These are phyloP conservation scores for Coemansia pectinata DNA, from an alignment of 192 early-diverging fungal genomes.

Conservation along the genomic window DNA sequence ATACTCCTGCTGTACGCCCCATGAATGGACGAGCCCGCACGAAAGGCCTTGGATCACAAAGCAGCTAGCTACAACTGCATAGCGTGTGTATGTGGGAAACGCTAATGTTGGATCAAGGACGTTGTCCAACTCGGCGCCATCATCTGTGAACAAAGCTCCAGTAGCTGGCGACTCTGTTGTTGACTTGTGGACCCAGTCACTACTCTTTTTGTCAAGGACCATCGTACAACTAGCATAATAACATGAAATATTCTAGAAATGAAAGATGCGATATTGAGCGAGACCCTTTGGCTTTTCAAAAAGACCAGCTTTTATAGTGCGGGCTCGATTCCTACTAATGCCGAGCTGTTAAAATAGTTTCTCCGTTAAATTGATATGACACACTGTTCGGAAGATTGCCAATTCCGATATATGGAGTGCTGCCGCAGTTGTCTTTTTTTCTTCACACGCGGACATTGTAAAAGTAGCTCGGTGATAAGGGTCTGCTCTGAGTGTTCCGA, in stretches of 20 bases:
- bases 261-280: not conserved
- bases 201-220: not conserved
- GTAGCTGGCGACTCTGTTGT: not conserved
- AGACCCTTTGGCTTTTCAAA: not conserved
- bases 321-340: not conserved
- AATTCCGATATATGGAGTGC: not conserved
- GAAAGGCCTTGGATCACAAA: constrained; percentile 43
- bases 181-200: not conserved
- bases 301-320: not conserved
- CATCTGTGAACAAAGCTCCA: not conserved
- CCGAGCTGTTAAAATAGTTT: not conserved
- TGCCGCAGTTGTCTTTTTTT: not conserved
- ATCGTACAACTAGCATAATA: not conserved
- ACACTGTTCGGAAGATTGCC: not conserved
- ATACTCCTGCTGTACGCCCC: constrained; percentile 51
- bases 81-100: constrained; percentile 35
- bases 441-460: not conserved
- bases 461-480: not conserved
- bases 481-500: not conserved
- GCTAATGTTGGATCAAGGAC: not conserved
- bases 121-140: not conserved
- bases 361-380: not conserved
- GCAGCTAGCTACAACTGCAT: constrained; percentile 32
- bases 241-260: not conserved
- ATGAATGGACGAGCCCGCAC: constrained; percentile 41